These are phyloP conservation scores for Candida palmyrensis DNA, from an alignment of 805 yeast genomes.

Conservation along the genomic window DNA sequence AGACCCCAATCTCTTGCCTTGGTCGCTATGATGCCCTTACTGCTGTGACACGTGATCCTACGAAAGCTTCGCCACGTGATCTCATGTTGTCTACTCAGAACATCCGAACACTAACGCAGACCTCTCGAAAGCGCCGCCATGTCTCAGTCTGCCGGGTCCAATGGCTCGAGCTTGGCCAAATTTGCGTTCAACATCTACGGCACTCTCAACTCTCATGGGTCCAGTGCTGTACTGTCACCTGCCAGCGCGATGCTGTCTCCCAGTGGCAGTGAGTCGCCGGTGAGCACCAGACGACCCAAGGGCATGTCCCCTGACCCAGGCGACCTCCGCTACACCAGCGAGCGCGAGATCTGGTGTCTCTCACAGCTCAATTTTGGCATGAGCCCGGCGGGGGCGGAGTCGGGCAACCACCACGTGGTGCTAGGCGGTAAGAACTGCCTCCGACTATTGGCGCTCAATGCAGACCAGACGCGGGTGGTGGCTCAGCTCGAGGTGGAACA, in stretches of 20 bases:
- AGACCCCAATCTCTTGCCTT: no score
- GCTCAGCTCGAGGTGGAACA: slow-evolving; percentile 33
- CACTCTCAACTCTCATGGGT: slow-evolving; percentile 12
- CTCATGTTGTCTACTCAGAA: no score
- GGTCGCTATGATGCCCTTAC: no score
- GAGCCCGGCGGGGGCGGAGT: not conserved
- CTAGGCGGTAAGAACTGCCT: slow-evolving; percentile 40
- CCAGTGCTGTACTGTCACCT: no score
- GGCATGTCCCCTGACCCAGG: slow-evolving; percentile 3
- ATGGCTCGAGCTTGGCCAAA: slow-evolving; percentile 33
- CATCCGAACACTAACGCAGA: no score
- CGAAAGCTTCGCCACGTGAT: no score
- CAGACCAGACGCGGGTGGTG: slow-evolving; percentile 25
- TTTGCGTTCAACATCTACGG: slow-evolving; percentile 61
- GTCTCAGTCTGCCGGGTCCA: not conserved
- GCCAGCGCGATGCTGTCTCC: not conserved
- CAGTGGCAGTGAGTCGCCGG: not conserved
- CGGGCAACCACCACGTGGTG: slow-evolving; percentile 25
- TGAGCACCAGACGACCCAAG: no score
- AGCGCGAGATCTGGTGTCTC: slow-evolving; percentile 20
- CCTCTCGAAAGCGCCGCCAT: no score
- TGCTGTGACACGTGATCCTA: no score
- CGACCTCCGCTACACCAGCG: slow-evolving; percentile 19
- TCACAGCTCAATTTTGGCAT: slow-evolving; percentile 16
- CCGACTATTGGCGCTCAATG: slow-evolving; percentile 24